These are phyloP conservation scores for Limonium bicolor DNA, from an alignment of 148 eudicot species.

Conservation along the genomic window DNA sequence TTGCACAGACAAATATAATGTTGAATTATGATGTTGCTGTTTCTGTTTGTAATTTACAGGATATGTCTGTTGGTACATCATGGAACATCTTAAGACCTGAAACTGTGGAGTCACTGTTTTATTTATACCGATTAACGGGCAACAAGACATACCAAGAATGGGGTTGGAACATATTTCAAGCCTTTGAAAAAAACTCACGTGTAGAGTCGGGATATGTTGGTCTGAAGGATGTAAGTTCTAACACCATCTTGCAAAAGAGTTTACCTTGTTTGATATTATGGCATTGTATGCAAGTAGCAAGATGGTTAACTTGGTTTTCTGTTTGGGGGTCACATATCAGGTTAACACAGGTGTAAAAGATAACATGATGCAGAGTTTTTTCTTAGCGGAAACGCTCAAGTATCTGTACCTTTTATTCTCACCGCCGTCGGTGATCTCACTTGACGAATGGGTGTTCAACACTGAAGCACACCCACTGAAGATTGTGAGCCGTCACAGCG, in stretches of 20 bases:
- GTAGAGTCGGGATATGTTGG: slow-evolving; percentile 93
- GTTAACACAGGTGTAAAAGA: slow-evolving; percentile 10
- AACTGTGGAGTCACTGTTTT: slow-evolving; percentile 95
- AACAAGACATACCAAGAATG: slow-evolving; percentile 95
- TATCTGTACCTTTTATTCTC: slow-evolving; percentile 11
- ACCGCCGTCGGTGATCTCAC: slow-evolving; percentile 5
- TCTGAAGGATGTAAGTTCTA: slow-evolving; percentile 78
- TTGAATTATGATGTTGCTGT: background rate
- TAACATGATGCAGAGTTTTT: slow-evolving; percentile 13
- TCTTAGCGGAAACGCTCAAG: slow-evolving; percentile 10
- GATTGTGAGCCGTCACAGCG: slow-evolving; percentile 27
- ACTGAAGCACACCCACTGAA: slow-evolving; percentile 12
- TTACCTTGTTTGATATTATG: background rate
- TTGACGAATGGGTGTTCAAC: slow-evolving; percentile 13
- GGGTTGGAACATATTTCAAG: slow-evolving; percentile 99
- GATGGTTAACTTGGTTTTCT: background rate
- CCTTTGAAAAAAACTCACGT: slow-evolving; percentile 93
- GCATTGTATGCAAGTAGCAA: background rate
- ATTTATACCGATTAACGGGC: slow-evolving; percentile 95
- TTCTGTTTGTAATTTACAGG: slow-evolving; percentile 31
- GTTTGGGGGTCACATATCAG: background rate
- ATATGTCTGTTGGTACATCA: slow-evolving; percentile 92
- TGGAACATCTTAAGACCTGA: slow-evolving; percentile 99
- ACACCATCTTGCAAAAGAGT: background rate
- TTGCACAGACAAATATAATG: background rate